Evolutionary conservation across 177 flowering plant genomes (phyloP).

Genomic region (Telopea speciosissima): DNA sequence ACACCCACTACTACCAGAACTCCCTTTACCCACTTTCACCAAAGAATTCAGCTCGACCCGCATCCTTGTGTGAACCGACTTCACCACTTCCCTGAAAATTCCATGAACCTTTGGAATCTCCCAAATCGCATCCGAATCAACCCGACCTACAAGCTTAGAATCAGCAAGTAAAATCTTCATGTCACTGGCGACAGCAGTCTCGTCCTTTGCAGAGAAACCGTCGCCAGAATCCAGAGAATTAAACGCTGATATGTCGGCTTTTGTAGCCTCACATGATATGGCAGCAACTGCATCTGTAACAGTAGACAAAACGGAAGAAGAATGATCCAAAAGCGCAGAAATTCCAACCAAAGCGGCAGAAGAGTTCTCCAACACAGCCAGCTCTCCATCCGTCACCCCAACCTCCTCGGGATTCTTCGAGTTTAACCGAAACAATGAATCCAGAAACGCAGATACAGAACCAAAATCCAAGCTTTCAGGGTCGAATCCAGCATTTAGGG

Average conservation of each 20-base stretch:
- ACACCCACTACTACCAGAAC: slow-evolving; percentile 19
- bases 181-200: slow-evolving; percentile 64
- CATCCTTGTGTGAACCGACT: slow-evolving; percentile 39
- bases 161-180: slow-evolving; percentile 64
- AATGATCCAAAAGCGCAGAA: slow-evolving; percentile 49
- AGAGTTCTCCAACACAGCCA: slow-evolving; percentile 28
- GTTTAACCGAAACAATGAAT: slow-evolving; percentile 12
- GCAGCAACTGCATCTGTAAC: slow-evolving; percentile 58
- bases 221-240: slow-evolving; percentile 66
- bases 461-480: slow-evolving; percentile 8
- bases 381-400: slow-evolving; percentile 39
- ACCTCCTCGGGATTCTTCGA: slow-evolving; percentile 5
- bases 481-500: slow-evolving; percentile 22
- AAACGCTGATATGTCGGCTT: slow-evolving; percentile 42
- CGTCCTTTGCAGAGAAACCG: slow-evolving; percentile 60
- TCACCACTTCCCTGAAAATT: slow-evolving; percentile 46
- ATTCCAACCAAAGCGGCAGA: slow-evolving; percentile 36
- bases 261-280: slow-evolving; percentile 65
- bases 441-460: slow-evolving; percentile 6
- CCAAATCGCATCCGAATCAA: slow-evolving; percentile 27
- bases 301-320: slow-evolving; percentile 28
- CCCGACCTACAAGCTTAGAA: slow-evolving; percentile 51
- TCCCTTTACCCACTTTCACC: slow-evolving; percentile 16
- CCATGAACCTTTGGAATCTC: slow-evolving; percentile 59
- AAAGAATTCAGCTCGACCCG: slow-evolving; percentile 57